Percentiles rank a stretch among this genome's conserved stretches.
Conservation (phyloP, 352 stramenopile species). For the Pythium brachiatum region DNA sequence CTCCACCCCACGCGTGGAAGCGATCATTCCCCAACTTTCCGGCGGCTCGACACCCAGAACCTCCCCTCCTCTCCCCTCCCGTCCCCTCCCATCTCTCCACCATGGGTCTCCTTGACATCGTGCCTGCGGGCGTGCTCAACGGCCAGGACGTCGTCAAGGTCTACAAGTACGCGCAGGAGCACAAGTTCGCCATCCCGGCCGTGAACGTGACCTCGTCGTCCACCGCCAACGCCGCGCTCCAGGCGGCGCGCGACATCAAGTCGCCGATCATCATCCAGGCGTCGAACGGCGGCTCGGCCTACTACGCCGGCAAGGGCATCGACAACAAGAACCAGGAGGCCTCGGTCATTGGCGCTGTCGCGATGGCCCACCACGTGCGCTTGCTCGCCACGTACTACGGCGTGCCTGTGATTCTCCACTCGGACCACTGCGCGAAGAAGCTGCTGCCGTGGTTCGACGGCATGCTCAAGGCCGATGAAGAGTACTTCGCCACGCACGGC, state of each 20-base stretch:
- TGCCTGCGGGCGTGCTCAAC: slow-evolving; percentile 85
- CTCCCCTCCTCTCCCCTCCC: neutral
- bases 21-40: slow-evolving; percentile 31
- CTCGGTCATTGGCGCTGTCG: slow-evolving; percentile 73
- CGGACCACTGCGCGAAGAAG: slow-evolving; percentile 98
- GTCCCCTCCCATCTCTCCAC: slow-evolving; percentile 16
- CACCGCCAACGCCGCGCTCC: slow-evolving; percentile 96
- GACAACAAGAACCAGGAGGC: slow-evolving; percentile 93
- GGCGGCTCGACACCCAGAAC: slow-evolving; percentile 5
- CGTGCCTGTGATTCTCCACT: slow-evolving; percentile 97
- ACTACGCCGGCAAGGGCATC: slow-evolving; percentile 96
- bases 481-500: slow-evolving; percentile 94
- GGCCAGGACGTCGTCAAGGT: slow-evolving; percentile 87
- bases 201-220: slow-evolving; percentile 97
- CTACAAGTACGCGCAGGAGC: slow-evolving; percentile 92
- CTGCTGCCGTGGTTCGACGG: slow-evolving; percentile 98
- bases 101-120: slow-evolving; percentile 85
- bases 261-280: slow-evolving; percentile 98
- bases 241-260: slow-evolving; percentile 95
- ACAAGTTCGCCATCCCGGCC: slow-evolving; percentile 97
- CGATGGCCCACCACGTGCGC: slow-evolving; percentile 94
- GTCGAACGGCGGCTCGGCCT: slow-evolving; percentile 96
- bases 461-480: slow-evolving; percentile 94
- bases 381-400: slow-evolving; percentile 96
- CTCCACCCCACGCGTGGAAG: neutral